phyloP scores from a whole-genome alignment of 2,329 filamentous ascomycete species.

The Furcasterigmium furcatum region DNA sequence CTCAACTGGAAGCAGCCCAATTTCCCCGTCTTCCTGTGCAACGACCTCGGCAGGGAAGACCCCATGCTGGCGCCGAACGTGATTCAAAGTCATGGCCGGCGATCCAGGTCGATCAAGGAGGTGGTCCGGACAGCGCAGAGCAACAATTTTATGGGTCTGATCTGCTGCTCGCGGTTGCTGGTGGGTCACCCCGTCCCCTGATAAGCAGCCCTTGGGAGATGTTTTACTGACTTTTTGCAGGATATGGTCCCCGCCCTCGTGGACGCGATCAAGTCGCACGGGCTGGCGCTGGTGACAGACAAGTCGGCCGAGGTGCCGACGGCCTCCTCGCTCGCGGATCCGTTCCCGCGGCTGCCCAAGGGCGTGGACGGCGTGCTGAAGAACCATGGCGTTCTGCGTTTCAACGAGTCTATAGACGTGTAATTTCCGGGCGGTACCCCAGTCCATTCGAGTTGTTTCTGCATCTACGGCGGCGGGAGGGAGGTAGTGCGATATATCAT shows the following conservation, averaged over 20 bases:
- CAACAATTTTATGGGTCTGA: constrained; percentile 97
- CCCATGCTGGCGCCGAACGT: constrained; percentile 31
- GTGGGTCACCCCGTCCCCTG: constrained; percentile 46
- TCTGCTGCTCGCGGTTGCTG: constrained; percentile 83
- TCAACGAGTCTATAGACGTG: constrained; percentile 87
- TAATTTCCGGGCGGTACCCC: constrained; percentile 20
- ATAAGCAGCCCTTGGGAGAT: not conserved
- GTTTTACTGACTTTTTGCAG: constrained; percentile 40
- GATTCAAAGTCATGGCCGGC: constrained; percentile 59
- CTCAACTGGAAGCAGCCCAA: constrained; percentile 99
- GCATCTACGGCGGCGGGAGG: not conserved
- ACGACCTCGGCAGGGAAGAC: constrained; percentile 73
- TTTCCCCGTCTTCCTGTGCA: constrained; percentile 93
- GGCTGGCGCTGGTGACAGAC: constrained; percentile 87
- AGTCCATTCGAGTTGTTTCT: not conserved
- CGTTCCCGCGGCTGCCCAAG: constrained; percentile 63
- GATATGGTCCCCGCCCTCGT: constrained; percentile 91
- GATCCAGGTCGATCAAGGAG: constrained; percentile 87
- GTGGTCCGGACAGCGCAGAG: constrained; percentile 87
- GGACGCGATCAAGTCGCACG: constrained; percentile 91
- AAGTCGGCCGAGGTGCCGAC: constrained; percentile 59
- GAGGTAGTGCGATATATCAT: not conserved
- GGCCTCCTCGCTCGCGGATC: constrained; percentile 39
- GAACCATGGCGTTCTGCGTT: constrained; percentile 82
- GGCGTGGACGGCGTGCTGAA: constrained; percentile 86